Evolutionary conservation across 495 filamentous ascomycete species (phyloP).

Genomic region (Penicillium soppii): DNA sequence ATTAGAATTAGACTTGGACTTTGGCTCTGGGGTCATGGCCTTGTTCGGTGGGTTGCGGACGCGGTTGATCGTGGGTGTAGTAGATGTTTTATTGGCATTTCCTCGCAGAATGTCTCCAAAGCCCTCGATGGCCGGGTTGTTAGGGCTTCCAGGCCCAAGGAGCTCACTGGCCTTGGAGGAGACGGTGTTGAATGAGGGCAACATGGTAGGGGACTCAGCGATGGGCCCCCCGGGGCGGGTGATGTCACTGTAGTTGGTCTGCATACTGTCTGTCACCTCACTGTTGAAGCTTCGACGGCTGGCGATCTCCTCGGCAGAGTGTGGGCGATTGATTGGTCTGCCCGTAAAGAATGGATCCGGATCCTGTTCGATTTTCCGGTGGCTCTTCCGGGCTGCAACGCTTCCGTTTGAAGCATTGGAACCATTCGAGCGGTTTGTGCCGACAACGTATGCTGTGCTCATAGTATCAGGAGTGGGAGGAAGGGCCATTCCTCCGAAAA

Average conservation of each 20-base stretch:
- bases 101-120: constrained; percentile 22
- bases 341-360: constrained; percentile 16
- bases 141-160: constrained; percentile 25
- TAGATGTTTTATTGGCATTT: constrained; percentile 17
- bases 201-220: constrained; percentile 31
- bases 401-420: constrained; percentile 28
- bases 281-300: constrained; percentile 31
- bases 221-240: constrained; percentile 22
- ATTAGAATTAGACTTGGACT: background rate
- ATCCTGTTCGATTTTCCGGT: constrained; percentile 14
- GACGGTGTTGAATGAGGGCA: constrained; percentile 32
- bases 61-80: constrained; percentile 24
- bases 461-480: constrained; percentile 49
- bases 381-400: constrained; percentile 26
- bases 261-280: constrained; percentile 27
- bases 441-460: constrained; percentile 37
- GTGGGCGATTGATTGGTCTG: constrained; percentile 28
- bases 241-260: constrained; percentile 33
- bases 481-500: constrained; percentile 36
- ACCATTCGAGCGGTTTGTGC: constrained; percentile 25
- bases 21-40: constrained; percentile 5
- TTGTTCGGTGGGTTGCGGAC: constrained; percentile 24
- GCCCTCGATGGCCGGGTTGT: constrained; percentile 21
- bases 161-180: constrained; percentile 26
- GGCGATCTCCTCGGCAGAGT: constrained; percentile 36